Percentiles rank a stretch among this genome's conserved stretches.
Conservation (phyloP, 164 flowering plant species). For the Liriodendron chinense region DNA sequence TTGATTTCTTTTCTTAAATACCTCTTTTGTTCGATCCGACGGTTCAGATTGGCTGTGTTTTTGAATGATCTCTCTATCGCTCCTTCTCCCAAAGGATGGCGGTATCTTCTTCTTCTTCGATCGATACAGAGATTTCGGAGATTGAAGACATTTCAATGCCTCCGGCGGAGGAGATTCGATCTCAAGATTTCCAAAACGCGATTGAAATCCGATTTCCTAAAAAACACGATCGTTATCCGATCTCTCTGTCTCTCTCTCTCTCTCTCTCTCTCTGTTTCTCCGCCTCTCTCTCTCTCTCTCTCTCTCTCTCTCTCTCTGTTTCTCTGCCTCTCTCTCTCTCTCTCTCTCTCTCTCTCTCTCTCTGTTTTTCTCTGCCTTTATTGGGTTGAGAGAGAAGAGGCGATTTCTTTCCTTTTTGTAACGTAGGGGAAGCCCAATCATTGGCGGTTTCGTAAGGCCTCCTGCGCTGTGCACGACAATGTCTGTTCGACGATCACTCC, state of each 20-base stretch:
- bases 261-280: neutral
- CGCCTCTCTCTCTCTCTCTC: neutral
- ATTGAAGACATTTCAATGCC: neutral
- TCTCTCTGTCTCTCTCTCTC: neutral
- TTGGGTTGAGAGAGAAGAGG: neutral
- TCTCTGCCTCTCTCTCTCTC: neutral
- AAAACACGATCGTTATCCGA: neutral
- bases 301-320: neutral
- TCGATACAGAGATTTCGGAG: neutral
- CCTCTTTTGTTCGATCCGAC: neutral
- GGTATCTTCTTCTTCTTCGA: conserved; percentile 40
- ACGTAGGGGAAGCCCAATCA: conserved; percentile 14
- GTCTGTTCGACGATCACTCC: too few species aligned
- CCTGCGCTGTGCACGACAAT: neutral
- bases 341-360: neutral
- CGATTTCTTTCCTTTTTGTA: conserved; percentile 10
- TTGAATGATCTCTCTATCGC: conserved; percentile 30
- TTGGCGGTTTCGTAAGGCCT: conserved; percentile 3
- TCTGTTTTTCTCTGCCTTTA: neutral
- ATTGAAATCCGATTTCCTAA: neutral
- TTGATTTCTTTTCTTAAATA: neutral
- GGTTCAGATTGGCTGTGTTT: neutral
- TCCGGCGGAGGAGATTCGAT: conserved; percentile 2
- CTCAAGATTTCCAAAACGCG: neutral
- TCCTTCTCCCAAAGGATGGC: conserved; percentile 59